Evolutionary conservation across 169 alveolate species (phyloP), one percentile per base, ranked within the genome.

Genomic region (Eimeria acervulina): DNA sequence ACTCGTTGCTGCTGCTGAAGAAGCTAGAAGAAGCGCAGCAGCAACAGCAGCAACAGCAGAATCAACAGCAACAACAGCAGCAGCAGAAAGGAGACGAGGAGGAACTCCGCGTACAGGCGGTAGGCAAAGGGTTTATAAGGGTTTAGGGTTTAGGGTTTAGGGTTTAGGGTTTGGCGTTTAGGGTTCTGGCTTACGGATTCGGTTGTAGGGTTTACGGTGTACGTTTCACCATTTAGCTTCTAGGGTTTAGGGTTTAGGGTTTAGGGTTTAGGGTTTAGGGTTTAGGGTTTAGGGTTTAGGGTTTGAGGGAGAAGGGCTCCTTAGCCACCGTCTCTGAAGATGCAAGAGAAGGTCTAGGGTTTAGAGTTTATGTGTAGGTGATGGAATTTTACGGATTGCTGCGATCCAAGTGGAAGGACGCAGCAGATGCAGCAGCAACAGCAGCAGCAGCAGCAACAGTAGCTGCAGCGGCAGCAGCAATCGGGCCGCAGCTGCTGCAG

Each of bases 401-500:
- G 76, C 76, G 76, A 66, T 6, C 7, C 10, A 66, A 23, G 76
- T 26, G 76, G 76, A 66, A 66, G 19, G 76, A 47, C 55, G 12
- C 55, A 5, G 55, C 55, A 47, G 55, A 5, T 7, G 55, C 55
- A 47, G 55, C 55, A 47, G 55, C 55, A 47, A n/a, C n/a, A n/a
- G n/a, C n/a, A n/a, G n/a, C n/a, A n/a, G n/a, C n/a, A n/a, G n/a
- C n/a, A n/a, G n/a, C n/a, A n/a, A n/a, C n/a, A n/a, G n/a, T n/a
- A n/a, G n/a, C n/a, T n/a, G n/a, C n/a, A n/a, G 55, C 55, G 12
- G 55, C 55, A 47, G 55, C 55, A 47, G 55, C 55, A 47, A 5
- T 47, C 28, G 76, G 76, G 36, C 40, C 76, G 36, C 76, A 66
- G 76, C 76, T 66, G 76, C 76, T 66, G 76, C 76, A 66, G 76